These are phyloP conservation scores for Juglanconis sp. DNA, from an alignment of 2,329 filamentous ascomycete species.

Conservation along the genomic window DNA sequence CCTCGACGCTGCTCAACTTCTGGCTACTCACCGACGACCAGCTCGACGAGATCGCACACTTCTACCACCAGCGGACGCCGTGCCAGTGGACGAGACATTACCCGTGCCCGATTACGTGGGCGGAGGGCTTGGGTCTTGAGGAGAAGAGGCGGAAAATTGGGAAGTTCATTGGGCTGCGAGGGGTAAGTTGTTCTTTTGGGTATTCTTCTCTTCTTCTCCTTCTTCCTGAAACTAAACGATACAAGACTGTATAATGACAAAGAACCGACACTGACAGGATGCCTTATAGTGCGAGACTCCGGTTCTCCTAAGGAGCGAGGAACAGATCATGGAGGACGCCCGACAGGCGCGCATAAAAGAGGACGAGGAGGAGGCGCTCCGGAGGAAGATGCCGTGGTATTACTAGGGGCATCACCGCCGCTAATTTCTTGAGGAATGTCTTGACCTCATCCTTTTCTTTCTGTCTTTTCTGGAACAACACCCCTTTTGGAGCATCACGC, in stretches of 20 bases:
- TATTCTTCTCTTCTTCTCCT: background rate
- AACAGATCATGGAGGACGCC: constrained; percentile 46
- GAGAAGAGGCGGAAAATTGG: constrained; percentile 72
- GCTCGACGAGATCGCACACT: constrained; percentile 66
- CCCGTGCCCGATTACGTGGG: constrained; percentile 67
- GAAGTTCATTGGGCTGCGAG: constrained; percentile 68
- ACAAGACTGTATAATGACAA: constrained; percentile 5
- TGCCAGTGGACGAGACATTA: constrained; percentile 56
- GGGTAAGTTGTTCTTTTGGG: constrained; percentile 26
- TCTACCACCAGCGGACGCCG: constrained; percentile 69
- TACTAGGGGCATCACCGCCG: constrained; percentile 2
- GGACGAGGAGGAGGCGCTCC: constrained; percentile 45
- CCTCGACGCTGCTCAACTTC: constrained; percentile 64
- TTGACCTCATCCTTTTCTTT: background rate
- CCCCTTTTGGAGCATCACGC: background rate
- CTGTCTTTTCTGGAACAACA: background rate
- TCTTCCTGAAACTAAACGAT: background rate
- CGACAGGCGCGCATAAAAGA: constrained; percentile 34
- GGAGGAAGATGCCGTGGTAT: constrained; percentile 43
- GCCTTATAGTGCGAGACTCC: constrained; percentile 13
- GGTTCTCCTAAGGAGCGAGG: constrained; percentile 37
- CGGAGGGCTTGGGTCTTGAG: constrained; percentile 48
- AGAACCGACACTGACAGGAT: background rate
- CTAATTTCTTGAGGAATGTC: background rate
- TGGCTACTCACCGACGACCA: constrained; percentile 70